A percentile compares a stretch with the other conserved stretches of the same genome.
Evolutionary conservation across 2,329 filamentous ascomycete genomes (phyloP).

Genomic region (Pseudohalonectria lignicola): DNA sequence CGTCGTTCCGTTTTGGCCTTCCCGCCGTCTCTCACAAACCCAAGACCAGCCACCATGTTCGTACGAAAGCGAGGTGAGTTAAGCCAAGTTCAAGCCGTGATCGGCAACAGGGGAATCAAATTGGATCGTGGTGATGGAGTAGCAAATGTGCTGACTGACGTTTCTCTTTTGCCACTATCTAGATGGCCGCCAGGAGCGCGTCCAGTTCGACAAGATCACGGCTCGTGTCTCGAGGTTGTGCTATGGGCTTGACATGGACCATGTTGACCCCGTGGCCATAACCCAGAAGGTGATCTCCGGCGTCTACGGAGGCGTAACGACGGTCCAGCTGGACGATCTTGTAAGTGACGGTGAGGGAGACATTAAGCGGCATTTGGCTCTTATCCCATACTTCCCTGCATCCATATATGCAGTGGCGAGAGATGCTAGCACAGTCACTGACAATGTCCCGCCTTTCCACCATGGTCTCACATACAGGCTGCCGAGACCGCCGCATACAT

Average conservation of each 20-base stretch:
- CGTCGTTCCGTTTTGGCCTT: not conserved
- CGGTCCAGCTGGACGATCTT: constrained; percentile 90
- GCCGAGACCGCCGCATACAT: constrained; percentile 99
- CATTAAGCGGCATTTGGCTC: too few relatives aligned
- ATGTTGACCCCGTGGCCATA: constrained; percentile 95
- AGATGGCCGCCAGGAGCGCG: constrained; percentile 99
- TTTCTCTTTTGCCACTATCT: too few relatives aligned
- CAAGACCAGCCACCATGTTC: constrained; percentile 35
- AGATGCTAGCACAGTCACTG: too few relatives aligned
- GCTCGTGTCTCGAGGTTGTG: constrained; percentile 94
- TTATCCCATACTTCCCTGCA: too few relatives aligned
- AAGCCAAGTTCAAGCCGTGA: too few relatives aligned
- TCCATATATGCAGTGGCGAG: too few relatives aligned
- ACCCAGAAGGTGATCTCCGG: constrained; percentile 99
- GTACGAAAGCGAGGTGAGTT: constrained; percentile 52
- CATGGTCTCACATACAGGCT: constrained; percentile 64
- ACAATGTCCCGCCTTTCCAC: not conserved
- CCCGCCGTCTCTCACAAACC: not conserved
- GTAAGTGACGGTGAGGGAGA: too few relatives aligned
- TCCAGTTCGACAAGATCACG: constrained; percentile 99
- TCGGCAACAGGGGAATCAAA: too few relatives aligned
- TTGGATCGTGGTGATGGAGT: too few relatives aligned
- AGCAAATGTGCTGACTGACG: too few relatives aligned
- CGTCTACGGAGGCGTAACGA: constrained; percentile 97
- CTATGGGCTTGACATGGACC: constrained; percentile 88